Percentiles rank a stretch among this genome's conserved stretches.
Evolutionary conservation across 805 yeast genomes (phyloP).

Genomic region (Schwanniomyces sp.): DNA sequence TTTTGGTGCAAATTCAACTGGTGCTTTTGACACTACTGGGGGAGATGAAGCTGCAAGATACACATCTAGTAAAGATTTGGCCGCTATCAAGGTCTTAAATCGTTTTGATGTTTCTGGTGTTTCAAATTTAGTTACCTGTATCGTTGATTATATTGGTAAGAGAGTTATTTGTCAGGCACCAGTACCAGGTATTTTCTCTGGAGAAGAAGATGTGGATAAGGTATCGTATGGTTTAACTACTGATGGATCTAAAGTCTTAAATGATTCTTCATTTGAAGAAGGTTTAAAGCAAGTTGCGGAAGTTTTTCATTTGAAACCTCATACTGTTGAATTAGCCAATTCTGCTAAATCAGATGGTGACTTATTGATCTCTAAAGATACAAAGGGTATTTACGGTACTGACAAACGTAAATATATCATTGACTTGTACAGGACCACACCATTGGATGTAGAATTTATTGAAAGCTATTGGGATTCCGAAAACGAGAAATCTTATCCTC

Average conservation of each 20-base stretch:
- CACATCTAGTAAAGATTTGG: slow-evolving; percentile 75
- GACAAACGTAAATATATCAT: slow-evolving; percentile 84
- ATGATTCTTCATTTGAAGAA: slow-evolving; percentile 53
- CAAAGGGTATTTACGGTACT: slow-evolving; percentile 82
- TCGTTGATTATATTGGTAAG: slow-evolving; percentile 87
- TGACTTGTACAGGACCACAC: slow-evolving; percentile 82
- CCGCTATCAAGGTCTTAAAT: slow-evolving; percentile 68
- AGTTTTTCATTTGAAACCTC: slow-evolving; percentile 75
- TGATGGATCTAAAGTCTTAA: slow-evolving; percentile 49
- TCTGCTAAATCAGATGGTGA: slow-evolving; percentile 43
- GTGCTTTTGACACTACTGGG: slow-evolving; percentile 64
- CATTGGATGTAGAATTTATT: slow-evolving; percentile 76
- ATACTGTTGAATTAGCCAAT: slow-evolving; percentile 50
- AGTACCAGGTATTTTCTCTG: slow-evolving; percentile 83
- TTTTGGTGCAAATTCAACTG: slow-evolving; percentile 62
- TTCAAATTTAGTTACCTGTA: slow-evolving; percentile 73
- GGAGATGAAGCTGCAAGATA: slow-evolving; percentile 86
- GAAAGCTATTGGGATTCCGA: slow-evolving; percentile 50
- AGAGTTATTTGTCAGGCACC: slow-evolving; percentile 92
- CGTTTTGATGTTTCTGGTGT: slow-evolving; percentile 62
- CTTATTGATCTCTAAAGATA: slow-evolving; percentile 68
- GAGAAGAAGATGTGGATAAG: slow-evolving; percentile 43
- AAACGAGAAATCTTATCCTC: slow-evolving; percentile 66
- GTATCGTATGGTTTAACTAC: slow-evolving; percentile 78
- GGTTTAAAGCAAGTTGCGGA: slow-evolving; percentile 64